Evolutionary conservation across 2,329 filamentous ascomycete genomes (phyloP), one percentile per base, ranked within the genome.

Genomic region (Penicillium brasilianum): DNA sequence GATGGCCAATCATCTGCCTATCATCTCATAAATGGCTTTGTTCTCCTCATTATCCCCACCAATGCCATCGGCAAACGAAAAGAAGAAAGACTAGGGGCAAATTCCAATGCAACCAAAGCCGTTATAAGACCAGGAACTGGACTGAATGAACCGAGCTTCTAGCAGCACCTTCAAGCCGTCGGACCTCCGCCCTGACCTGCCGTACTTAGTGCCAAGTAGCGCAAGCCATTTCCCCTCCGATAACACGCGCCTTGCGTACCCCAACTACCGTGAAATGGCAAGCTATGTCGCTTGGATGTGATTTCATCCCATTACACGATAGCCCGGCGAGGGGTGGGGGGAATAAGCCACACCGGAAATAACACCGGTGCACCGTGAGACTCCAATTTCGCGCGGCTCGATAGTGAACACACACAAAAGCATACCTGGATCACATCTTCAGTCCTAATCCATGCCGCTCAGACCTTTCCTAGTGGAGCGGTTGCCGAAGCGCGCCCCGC

Each of bases 181-280:
- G 66, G 66, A 63, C 22, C 57, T 67, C 66, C 66, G 66, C 58
- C 58, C 53, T 57, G 36, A 37, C 25, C 16, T 28, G 43, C 52
- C 52, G 52, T 28, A 25, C 39, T 43, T 41, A 54, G 36, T 43
- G 52, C 52, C 22, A 41, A 41, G 36, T 41, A 41, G 22, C 36
- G 37, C n/a, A 54, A 54, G 57, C 43, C 52, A 36, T 36, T 37
- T 6, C 37, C 57, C 55, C 59, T 58, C 32, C 53, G 60, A 62
- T 59, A 59, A 66, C 55, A 49, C 22, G n/a, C 16, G 25, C 51
- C 30, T 41, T 13, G 36, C 28, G 7, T 30, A 48, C 18, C 20
- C 44, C 34, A 44, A 46, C 25, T 43, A 11, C 14, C 22, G 16
- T n/a, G 20, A 18, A 30, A 30, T 4, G 43, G 8, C 48, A 34